Evolutionary conservation across 208 protist genomes (phyloP).

Genomic region (Trypanosoma congolense): DNA sequence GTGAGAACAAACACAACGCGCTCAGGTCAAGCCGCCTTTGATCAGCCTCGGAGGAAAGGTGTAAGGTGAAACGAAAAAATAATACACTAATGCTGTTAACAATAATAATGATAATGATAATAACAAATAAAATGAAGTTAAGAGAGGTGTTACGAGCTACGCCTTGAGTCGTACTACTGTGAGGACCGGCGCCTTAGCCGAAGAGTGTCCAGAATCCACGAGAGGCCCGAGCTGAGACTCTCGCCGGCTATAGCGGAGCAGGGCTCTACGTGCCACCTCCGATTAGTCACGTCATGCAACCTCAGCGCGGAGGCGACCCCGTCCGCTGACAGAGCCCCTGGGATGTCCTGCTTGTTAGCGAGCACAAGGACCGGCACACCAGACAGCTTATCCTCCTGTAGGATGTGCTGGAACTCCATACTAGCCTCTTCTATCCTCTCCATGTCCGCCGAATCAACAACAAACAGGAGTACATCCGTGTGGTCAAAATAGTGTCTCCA

Average conservation of each 20-base stretch:
- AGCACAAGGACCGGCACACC: constrained; percentile 93
- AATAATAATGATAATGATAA: no score
- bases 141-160: no score
- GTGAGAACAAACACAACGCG: no score
- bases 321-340: constrained; percentile 69
- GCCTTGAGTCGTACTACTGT: background rate
- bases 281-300: constrained; percentile 73
- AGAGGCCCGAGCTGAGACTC: constrained; percentile 86
- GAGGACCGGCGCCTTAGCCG: background rate
- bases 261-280: constrained; percentile 91
- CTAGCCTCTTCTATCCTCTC: constrained; percentile 87
- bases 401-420: constrained; percentile 79
- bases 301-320: constrained; percentile 69
- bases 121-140: background rate
- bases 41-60: no score
- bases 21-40: no score
- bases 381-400: constrained; percentile 92
- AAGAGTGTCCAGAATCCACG: constrained; percentile 83
- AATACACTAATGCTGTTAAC: no score
- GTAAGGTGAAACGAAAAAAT: no score
- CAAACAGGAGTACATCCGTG: constrained; percentile 91
- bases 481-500: constrained; percentile 97
- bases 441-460: constrained; percentile 91
- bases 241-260: constrained; percentile 92
- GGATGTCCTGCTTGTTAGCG: constrained; percentile 97